Evolutionary conservation across 2,329 filamentous ascomycete species (phyloP).

Genomic region (Diaporthe velutina): DNA sequence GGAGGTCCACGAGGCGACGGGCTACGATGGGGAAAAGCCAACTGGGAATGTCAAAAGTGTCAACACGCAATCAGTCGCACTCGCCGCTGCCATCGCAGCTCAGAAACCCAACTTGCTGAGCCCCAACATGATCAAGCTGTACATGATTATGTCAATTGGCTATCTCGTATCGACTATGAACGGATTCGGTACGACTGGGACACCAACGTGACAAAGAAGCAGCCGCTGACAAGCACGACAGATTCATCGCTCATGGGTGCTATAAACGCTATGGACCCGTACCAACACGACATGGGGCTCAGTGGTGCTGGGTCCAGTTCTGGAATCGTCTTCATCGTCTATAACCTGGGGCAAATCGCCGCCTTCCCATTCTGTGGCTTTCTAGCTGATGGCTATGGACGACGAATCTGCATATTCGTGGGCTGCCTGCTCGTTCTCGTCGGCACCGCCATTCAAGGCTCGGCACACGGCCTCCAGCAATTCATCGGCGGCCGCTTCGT

Average conservation of each 20-base stretch:
- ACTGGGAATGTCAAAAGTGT: constrained; percentile 49
- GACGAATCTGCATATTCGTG: constrained; percentile 60
- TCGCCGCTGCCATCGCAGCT: constrained; percentile 50
- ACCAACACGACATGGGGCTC: constrained; percentile 62
- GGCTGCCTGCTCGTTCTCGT: constrained; percentile 58
- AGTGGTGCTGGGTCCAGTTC: constrained; percentile 49
- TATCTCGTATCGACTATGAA: constrained; percentile 65
- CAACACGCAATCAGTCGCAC: constrained; percentile 52
- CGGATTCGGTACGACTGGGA: constrained; percentile 56
- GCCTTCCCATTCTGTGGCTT: constrained; percentile 62
- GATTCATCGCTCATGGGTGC: constrained; percentile 67
- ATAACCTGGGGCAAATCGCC: constrained; percentile 63
- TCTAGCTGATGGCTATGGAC: constrained; percentile 60
- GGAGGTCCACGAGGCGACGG: constrained; percentile 33
- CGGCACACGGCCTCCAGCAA: constrained; percentile 52
- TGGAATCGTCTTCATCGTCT: constrained; percentile 64
- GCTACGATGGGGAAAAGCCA: constrained; percentile 42
- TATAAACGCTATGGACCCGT: constrained; percentile 66
- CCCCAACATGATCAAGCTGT: constrained; percentile 51
- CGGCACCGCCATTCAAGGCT: constrained; percentile 61
- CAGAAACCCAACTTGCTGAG: constrained; percentile 52
- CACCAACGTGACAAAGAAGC: too few species aligned
- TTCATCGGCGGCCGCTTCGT: constrained; percentile 72
- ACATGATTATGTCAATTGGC: constrained; percentile 54
- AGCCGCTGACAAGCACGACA: constrained; percentile 25